A percentile compares a stretch with the other conserved stretches of the same genome.
Conservation (phyloP, 768 basidiomycete genomes). For the Tricholoma saponaceum region DNA sequence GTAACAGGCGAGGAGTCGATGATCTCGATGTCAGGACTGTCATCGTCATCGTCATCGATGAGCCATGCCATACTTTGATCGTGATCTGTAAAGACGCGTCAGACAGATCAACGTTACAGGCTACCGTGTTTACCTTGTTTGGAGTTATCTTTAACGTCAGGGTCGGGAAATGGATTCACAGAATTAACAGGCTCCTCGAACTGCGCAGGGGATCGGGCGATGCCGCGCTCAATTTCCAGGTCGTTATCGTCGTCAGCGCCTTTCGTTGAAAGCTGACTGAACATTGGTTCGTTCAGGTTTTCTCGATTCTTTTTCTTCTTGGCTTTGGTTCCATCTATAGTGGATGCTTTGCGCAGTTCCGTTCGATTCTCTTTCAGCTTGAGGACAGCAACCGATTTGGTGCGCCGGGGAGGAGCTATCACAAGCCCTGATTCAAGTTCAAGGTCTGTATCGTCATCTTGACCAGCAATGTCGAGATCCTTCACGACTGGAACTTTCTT, state of each 20-base stretch:
- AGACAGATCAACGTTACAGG: neutral
- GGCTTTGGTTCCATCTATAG: conserved; percentile 27
- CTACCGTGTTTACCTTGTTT: neutral
- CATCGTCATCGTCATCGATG: conserved; percentile 62
- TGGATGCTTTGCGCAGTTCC: conserved; percentile 42
- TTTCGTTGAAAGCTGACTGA: conserved; percentile 40
- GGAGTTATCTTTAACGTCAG: conserved; percentile 2
- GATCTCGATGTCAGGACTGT: conserved; percentile 52
- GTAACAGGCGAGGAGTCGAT: conserved; percentile 45
- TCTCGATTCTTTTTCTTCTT: conserved; percentile 25
- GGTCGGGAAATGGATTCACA: neutral
- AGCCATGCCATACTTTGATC: conserved; percentile 60
- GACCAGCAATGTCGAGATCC: conserved; percentile 48
- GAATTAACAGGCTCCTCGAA: neutral
- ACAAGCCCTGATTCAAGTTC: conserved; percentile 58
- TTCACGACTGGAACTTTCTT: conserved; percentile 32
- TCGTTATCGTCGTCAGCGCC: conserved; percentile 54
- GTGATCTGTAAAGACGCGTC: neutral
- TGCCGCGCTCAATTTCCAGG: conserved; percentile 47
- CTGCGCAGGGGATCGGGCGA: conserved; percentile 14
- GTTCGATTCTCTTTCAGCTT: conserved; percentile 25
- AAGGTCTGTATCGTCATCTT: conserved; percentile 66
- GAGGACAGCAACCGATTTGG: conserved; percentile 39
- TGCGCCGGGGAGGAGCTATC: conserved; percentile 41
- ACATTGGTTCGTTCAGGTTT: conserved; percentile 19